These are phyloP conservation scores for Cystoisospora suis DNA, from an alignment of 169 alveolate genomes.

Conservation along the genomic window DNA sequence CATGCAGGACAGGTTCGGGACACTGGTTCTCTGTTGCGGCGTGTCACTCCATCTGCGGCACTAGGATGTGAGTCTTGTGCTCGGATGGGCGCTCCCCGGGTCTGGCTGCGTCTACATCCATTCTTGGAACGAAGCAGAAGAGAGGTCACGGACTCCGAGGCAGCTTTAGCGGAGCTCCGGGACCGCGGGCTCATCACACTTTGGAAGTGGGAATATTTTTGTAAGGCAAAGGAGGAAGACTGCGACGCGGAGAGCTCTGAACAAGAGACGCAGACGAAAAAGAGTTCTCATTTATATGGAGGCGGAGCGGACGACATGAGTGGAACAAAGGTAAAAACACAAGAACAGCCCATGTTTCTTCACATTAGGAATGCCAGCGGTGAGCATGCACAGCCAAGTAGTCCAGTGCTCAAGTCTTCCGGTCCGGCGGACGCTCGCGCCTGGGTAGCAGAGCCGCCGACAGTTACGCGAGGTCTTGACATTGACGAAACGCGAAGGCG, in stretches of 20 bases:
- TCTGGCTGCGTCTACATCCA: constrained; percentile 8
- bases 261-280: not conserved
- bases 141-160: constrained; percentile 29
- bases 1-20: too few relatives aligned
- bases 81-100: not conserved
- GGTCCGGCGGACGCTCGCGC: not conserved
- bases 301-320: too few relatives aligned
- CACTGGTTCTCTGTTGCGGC: too few relatives aligned
- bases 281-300: too few relatives aligned
- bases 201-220: not conserved
- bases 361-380: not conserved
- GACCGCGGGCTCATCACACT: constrained; percentile 13
- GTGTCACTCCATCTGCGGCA: too few relatives aligned
- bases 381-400: not conserved
- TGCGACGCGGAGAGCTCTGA: not conserved
- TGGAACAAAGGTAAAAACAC: too few relatives aligned
- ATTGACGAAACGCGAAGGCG: not conserved
- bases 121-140: constrained; percentile 1
- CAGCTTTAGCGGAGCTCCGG: constrained; percentile 26
- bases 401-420: not conserved
- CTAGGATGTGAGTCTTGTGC: too few relatives aligned
- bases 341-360: not conserved
- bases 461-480: not conserved
- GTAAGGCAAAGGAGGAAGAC: not conserved
- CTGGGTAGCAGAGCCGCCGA: not conserved